These are phyloP conservation scores for Epichloe uncinata DNA, from an alignment of 2,329 filamentous ascomycete species.

Conservation along the genomic window DNA sequence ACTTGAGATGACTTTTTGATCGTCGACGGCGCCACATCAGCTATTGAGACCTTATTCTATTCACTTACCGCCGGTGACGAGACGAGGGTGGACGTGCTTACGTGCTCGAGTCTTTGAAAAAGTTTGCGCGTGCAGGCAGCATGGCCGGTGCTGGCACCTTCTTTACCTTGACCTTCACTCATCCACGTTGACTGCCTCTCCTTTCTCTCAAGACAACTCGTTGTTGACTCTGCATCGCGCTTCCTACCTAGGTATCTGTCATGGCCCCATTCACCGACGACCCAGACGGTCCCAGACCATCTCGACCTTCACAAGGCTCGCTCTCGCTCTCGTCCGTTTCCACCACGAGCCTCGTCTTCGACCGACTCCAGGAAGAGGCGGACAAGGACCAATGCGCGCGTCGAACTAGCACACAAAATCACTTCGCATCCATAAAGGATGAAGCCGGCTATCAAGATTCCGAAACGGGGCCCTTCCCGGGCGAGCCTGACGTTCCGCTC, in stretches of 20 bases:
- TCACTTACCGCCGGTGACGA: background rate
- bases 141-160: too few relatives aligned
- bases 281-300: conserved; percentile 6
- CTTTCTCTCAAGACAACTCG: background rate
- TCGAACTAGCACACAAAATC: conserved; percentile 10
- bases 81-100: background rate
- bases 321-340: conserved; percentile 64
- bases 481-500: conserved; percentile 19
- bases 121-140: too few relatives aligned
- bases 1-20: too few relatives aligned
- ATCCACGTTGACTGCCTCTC: background rate
- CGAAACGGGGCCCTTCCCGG: conserved; percentile 41
- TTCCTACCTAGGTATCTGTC: background rate
- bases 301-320: conserved; percentile 38
- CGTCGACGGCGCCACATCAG: background rate
- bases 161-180: too few relatives aligned
- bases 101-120: too few relatives aligned
- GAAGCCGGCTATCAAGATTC: conserved; percentile 23
- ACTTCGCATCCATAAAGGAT: conserved; percentile 20
- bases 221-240: background rate
- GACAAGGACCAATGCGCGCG: conserved; percentile 17
- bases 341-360: conserved; percentile 71
- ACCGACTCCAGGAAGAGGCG: conserved; percentile 51
- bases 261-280: conserved; percentile 9
- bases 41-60: background rate